These are phyloP conservation scores for Bolboschoenoplectus hybrid DNA, from an alignment of 202 grass and related monocot genomes.

Conservation along the genomic window DNA sequence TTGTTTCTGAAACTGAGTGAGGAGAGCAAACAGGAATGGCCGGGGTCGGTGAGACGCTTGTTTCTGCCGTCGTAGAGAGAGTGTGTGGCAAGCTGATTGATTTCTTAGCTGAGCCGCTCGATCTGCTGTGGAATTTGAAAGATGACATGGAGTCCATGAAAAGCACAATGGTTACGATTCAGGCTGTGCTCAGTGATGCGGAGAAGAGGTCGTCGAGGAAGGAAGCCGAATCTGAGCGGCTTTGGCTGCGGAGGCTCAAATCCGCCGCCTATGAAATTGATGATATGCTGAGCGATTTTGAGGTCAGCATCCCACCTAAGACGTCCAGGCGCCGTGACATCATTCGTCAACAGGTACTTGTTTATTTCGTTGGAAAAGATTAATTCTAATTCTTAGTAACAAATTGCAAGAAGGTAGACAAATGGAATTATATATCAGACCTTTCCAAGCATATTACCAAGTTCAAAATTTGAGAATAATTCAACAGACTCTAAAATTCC, in stretches of 20 bases:
- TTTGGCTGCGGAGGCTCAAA: slow-evolving; percentile 45
- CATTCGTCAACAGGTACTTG: slow-evolving; percentile 11
- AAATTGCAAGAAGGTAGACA: no score
- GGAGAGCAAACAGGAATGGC: neutral
- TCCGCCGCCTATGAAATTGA: slow-evolving; percentile 44
- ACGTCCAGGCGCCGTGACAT: neutral
- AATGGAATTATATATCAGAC: no score
- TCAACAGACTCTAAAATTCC: no score
- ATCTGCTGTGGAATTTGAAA: slow-evolving; percentile 36
- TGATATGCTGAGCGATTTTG: slow-evolving; percentile 39
- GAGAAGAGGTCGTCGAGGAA: slow-evolving; percentile 37
- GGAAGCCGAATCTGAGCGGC: slow-evolving; percentile 8
- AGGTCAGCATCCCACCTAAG: neutral
- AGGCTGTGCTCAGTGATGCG: slow-evolving; percentile 38
- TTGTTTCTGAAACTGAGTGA: neutral
- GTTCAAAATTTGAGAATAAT: no score
- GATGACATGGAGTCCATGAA: slow-evolving; percentile 36
- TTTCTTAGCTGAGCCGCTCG: slow-evolving; percentile 11
- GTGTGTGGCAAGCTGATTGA: slow-evolving; percentile 17
- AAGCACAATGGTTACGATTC: slow-evolving; percentile 19
- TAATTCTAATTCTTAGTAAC: no score
- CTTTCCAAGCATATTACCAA: no score
- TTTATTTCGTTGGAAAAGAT: neutral
- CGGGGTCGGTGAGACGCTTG: slow-evolving; percentile 39
- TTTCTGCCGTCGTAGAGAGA: slow-evolving; percentile 34